Evolutionary conservation across 768 basidiomycete genomes (phyloP), one percentile per base, ranked within the genome.

Genomic region (Fomitopsis serialis): DNA sequence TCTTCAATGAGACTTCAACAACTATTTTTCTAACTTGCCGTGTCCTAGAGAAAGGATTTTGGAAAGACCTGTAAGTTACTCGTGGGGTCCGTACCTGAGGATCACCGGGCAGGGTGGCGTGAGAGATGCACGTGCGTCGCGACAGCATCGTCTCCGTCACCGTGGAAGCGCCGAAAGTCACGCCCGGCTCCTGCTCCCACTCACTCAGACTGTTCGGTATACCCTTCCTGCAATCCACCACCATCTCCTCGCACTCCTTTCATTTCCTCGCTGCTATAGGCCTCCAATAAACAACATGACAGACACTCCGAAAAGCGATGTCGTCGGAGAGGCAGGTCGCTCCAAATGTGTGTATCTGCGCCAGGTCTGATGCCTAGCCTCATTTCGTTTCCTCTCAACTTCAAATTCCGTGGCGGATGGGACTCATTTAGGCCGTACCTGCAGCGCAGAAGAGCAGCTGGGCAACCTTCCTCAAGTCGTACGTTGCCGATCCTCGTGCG

Each of bases 391-490:
- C n/a, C n/a, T 50, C 37, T 29, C 42, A 4, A 24, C 37, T 42
- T 25, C 43, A 37, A 8, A 25, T 36, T 5, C 3, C 29, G 24
- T 25, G 17, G n/a, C 29, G 34, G 23, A 50, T 9, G 11, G 32
- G 24, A n/a, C 47, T 34, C 51, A 59, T 43, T n/a, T 53, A 78
- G 76, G 89, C 85, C 57, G 90, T 96, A 47, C 92, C 92, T 37
- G 79, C 79, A 56, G 77, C 87, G 45, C 93, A 96, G 70, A 83
- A 91, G 62, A 74, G 85, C 63, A 89, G 85, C 70, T 97, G 94
- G 94, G 78, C 87, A 0, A 84, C 85, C 2, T 96, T 97, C 71
- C 75, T 97, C 66, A 97, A 96, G 78, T 84, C 87, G 91, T 92
- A 62, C 49, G 85, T 77, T 44, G 34, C 50, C 2, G 21, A 37